Percentiles rank a stretch among this genome's conserved stretches.
Evolutionary conservation across 257 asterid genomes (phyloP).

Genomic region (Paulownia fortunei): DNA sequence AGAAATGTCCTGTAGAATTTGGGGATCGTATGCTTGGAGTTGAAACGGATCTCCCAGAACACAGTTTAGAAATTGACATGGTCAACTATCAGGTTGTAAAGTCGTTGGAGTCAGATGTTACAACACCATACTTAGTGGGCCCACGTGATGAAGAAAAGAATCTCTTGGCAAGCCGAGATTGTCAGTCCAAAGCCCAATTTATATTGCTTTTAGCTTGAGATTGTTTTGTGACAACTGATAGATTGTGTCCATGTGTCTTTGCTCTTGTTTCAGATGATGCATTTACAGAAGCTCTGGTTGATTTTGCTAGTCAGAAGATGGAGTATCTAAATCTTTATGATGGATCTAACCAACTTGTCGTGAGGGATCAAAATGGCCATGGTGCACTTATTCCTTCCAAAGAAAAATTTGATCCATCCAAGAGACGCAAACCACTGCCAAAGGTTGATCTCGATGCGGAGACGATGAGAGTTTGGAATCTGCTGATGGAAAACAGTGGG

Average conservation of each 20-base stretch:
- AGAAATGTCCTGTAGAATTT: not conserved
- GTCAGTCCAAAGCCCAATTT: not conserved
- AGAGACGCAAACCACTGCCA: conserved; percentile 29
- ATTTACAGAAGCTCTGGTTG: conserved; percentile 22
- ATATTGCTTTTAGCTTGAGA: not conserved
- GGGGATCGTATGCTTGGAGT: not conserved
- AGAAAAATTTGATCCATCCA: conserved; percentile 17
- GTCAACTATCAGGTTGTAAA: too few relatives aligned
- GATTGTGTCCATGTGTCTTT: not conserved
- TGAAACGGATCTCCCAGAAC: not conserved
- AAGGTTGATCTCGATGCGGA: conserved; percentile 49
- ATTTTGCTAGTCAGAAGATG: conserved; percentile 25
- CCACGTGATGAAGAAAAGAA: not conserved
- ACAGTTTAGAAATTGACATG: not conserved
- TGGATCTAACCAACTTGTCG: conserved; percentile 32
- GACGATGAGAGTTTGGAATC: conserved; percentile 41
- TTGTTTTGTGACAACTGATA: not conserved
- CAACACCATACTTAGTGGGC: not conserved
- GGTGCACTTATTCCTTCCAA: conserved; percentile 30
- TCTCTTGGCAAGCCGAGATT: not conserved
- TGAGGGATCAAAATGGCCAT: conserved; percentile 8
- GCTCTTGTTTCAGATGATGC: conserved; percentile 26
- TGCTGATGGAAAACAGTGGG: conserved; percentile 34
- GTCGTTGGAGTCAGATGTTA: conserved; percentile 2
- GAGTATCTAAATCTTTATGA: conserved; percentile 30